Evolutionary conservation across 2,329 filamentous ascomycete species (phyloP), one percentile per base, ranked within the genome.

Genomic region (Nemania serpens): DNA sequence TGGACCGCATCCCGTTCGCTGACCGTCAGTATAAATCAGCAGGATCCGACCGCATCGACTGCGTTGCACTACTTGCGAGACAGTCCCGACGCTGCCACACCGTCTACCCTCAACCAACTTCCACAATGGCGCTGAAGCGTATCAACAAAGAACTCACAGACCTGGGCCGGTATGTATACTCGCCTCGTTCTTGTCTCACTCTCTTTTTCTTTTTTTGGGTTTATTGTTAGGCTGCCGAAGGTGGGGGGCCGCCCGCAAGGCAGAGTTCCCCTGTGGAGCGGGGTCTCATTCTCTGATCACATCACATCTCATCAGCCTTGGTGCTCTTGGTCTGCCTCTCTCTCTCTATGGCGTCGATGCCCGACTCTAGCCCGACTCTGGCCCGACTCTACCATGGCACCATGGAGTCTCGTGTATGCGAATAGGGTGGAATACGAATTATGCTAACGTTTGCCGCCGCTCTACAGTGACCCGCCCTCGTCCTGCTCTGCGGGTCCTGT

Each of bases 401-500:
- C 12, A 5, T 17, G 7, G 45, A 3, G 13, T 17, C 9, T 18
- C 12, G 7, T 22, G 20, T 39, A 6, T 41, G 13, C 45, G 3
- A 12, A 41, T 25, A 33, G 13, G 2, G 29, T 7, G 2, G 53
- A 57, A 33, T 52, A 2, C 67, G 71, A 56, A 48, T 12, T 49
- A 48, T 62, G 42, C 61, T 59, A 48, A 55, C 29, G 3, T 64
- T 43, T n/a, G 29, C 37, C 69, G 43, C 61, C 61, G 51, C 62
- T 62, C 64, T 68, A 66, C 73, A 98, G 95, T 83, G 95, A 99
- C 78, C 95, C 95, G 77, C 95, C 95, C 75, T 98, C 95, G 62
- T 98, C 94, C 71, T 99, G 95, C 88, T 98, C 94, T 77, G 95
- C 95, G 74, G 95, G 95, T 69, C 95, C 95, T 71, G 89, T 96